phyloP scores from a whole-genome alignment of 371 early-diverging fungal species.

The Circinella umbellata region DNA sequence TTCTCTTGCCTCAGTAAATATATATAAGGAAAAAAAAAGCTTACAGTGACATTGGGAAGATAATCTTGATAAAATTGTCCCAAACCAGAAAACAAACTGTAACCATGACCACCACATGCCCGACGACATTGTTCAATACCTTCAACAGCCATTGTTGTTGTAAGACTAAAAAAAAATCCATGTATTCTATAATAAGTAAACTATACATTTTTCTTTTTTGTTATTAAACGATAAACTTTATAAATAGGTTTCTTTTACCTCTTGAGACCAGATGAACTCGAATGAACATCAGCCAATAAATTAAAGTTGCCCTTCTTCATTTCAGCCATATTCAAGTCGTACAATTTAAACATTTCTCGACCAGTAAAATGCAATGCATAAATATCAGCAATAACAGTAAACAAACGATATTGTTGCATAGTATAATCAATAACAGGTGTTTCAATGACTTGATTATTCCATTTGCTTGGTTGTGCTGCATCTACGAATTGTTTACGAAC shows the following conservation, averaged over 20 bases:
- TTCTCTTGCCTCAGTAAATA: no score
- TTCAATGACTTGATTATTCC: constrained; percentile 52
- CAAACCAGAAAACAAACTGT: constrained; percentile 76
- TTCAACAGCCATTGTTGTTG: constrained; percentile 73
- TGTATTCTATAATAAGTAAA: neutral
- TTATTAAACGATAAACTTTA: no score
- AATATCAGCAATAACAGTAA: constrained; percentile 73
- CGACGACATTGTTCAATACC: constrained; percentile 81
- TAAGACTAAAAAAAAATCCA: constrained; percentile 48
- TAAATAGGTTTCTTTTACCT: no score
- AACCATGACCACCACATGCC: constrained; percentile 88
- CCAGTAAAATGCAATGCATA: constrained; percentile 78
- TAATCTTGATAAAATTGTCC: constrained; percentile 70
- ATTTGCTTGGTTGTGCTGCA: constrained; percentile 49
- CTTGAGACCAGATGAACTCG: constrained; percentile 85
- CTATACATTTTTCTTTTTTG: neutral
- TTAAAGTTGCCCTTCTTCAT: constrained; percentile 58
- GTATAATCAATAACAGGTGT: constrained; percentile 80
- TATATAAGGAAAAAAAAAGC: neutral
- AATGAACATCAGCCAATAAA: constrained; percentile 83
- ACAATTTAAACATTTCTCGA: constrained; percentile 64
- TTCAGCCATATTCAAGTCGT: constrained; percentile 61
- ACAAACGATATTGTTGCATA: constrained; percentile 76
- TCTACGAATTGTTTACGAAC: constrained; percentile 59
- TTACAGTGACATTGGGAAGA: constrained; percentile 64